phyloP scores from a whole-genome alignment of 108 stramenopile genomes.

The Cyclotella choctawhatcheeana region DNA sequence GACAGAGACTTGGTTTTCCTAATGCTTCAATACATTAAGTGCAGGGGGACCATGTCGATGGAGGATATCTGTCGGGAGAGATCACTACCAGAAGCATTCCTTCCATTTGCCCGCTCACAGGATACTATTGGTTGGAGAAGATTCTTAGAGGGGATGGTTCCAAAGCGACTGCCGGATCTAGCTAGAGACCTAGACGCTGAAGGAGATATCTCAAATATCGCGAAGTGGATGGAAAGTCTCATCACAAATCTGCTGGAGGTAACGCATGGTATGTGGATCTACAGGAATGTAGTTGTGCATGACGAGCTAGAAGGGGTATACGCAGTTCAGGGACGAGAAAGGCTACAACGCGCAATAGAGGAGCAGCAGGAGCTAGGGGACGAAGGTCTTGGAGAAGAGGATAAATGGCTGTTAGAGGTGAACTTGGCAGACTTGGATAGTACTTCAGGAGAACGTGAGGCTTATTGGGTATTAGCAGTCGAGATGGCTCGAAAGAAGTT shows the following conservation, averaged over 20 bases:
- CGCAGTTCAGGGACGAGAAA: not conserved
- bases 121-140: not conserved
- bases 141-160: no score
- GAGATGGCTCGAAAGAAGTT: not conserved
- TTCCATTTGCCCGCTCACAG: not conserved
- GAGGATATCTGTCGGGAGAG: not conserved
- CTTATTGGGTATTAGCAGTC: not conserved
- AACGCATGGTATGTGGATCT: not conserved
- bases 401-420: not conserved
- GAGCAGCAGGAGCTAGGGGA: not conserved
- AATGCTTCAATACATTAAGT: not conserved
- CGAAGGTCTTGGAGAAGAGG: slow-evolving; percentile 11
- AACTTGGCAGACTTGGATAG: slow-evolving; percentile 1
- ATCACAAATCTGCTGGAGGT: slow-evolving; percentile 1
- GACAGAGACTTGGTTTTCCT: not conserved
- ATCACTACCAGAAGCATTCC: not conserved
- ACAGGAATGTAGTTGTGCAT: not conserved
- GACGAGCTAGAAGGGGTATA: not conserved
- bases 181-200: not conserved
- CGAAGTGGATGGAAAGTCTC: not conserved
- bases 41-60: not conserved
- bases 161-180: not conserved
- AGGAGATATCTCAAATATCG: not conserved
- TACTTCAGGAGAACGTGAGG: not conserved
- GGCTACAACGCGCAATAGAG: not conserved